Percentiles rank a stretch among this genome's conserved stretches.
These are phyloP conservation scores for Pseudogymnoascus sp. DNA, from an alignment of 2,329 filamentous ascomycete species.

Conservation along the genomic window DNA sequence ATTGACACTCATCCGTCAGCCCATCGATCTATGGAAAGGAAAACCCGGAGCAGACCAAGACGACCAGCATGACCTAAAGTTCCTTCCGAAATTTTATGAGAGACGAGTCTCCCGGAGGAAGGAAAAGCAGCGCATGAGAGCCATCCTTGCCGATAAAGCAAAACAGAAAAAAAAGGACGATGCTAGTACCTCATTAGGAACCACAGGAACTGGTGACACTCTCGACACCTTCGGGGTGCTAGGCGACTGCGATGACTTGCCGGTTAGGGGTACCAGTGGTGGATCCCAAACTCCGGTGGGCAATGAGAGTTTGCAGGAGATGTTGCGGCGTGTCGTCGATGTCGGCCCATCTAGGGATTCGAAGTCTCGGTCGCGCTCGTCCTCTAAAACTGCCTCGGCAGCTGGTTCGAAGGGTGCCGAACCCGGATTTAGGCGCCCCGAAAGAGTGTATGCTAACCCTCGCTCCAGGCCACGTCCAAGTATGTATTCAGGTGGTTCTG, in stretches of 20 bases:
- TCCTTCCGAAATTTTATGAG: conserved; percentile 7
- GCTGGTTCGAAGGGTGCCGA: not conserved
- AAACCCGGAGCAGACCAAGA: not conserved
- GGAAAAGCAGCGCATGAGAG: not conserved
- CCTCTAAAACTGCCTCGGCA: not conserved
- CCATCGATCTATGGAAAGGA: not conserved
- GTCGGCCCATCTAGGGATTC: not conserved
- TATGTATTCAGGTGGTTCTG: not conserved
- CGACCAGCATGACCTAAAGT: not conserved
- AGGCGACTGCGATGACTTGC: not conserved
- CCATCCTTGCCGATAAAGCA: not conserved
- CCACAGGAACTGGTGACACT: not conserved
- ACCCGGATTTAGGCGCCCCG: not conserved
- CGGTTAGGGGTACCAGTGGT: not conserved
- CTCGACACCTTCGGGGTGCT: not conserved
- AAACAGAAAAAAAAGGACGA: not conserved
- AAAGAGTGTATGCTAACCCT: not conserved
- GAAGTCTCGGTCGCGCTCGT: not conserved
- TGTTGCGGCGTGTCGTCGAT: not conserved
- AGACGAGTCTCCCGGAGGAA: not conserved
- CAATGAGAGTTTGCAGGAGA: not conserved
- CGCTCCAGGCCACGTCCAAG: not conserved
- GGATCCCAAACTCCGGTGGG: not conserved
- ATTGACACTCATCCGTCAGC: not conserved
- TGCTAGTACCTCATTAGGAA: not conserved